These are phyloP conservation scores for Hypoxylon fuscum DNA, from an alignment of 495 filamentous ascomycete species.

Conservation along the genomic window DNA sequence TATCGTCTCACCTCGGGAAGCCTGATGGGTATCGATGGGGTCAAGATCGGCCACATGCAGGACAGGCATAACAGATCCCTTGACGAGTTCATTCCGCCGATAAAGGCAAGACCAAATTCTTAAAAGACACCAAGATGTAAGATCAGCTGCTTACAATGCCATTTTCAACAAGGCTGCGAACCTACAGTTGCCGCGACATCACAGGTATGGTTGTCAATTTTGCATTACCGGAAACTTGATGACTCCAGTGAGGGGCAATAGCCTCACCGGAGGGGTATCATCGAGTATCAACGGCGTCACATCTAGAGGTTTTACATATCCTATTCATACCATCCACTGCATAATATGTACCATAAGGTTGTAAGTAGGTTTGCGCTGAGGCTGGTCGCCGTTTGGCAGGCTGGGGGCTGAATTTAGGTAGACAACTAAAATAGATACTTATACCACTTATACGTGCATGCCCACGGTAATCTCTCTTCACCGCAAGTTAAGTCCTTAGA, in stretches of 20 bases:
- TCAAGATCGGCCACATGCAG: conserved; percentile 37
- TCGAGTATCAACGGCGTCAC: conserved; percentile 14
- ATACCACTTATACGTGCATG: not conserved
- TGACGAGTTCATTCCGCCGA: conserved; percentile 10
- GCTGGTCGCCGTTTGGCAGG: conserved; percentile 13
- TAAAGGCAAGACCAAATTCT: conserved; percentile 32
- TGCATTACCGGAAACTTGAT: conserved; percentile 30
- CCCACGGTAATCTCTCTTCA: conserved; percentile 6
- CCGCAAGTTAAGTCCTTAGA: conserved; percentile 21
- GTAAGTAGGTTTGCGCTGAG: conserved; percentile 15
- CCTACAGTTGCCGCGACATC: conserved; percentile 28
- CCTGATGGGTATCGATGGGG: conserved; percentile 21
- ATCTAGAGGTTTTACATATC: conserved; percentile 20
- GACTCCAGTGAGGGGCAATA: conserved; percentile 20
- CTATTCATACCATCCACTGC: not conserved
- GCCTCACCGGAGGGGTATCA: conserved; percentile 26
- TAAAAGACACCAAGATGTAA: conserved; percentile 22
- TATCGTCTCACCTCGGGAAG: conserved; percentile 24
- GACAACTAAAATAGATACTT: no score
- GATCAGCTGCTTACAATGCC: conserved; percentile 39
- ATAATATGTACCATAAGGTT: conserved; percentile 4
- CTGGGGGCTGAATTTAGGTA: conserved; percentile 31
- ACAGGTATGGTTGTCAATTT: conserved; percentile 29
- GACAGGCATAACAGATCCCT: conserved; percentile 21
- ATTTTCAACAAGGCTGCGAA: conserved; percentile 27